Conservation (phyloP, 257 asterid genomes). For the Perilla frutescens region DNA sequence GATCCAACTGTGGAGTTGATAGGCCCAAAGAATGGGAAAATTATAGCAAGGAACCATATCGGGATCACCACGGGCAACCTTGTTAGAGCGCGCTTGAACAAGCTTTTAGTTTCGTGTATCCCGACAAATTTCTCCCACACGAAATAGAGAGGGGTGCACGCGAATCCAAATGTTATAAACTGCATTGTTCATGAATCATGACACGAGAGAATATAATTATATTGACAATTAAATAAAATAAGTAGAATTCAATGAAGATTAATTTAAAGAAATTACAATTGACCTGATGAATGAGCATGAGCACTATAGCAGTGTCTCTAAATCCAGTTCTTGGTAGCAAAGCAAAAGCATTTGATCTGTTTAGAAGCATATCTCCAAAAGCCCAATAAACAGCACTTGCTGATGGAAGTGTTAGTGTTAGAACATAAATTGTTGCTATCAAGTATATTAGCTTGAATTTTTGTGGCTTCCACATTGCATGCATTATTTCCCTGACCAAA, state of each 20-base stretch:
- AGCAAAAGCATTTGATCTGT: constrained; percentile 76
- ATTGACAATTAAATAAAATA: no score
- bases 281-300: constrained; percentile 93
- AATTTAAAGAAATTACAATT: not conserved
- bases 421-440: constrained; percentile 74
- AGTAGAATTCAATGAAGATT: not conserved
- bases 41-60: constrained; percentile 81
- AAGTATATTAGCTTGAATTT: constrained; percentile 77
- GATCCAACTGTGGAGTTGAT: constrained; percentile 89
- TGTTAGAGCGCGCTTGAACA: constrained; percentile 70
- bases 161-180: constrained; percentile 91
- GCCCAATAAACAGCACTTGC: constrained; percentile 96
- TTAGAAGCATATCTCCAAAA: constrained; percentile 71
- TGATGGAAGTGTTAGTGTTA: constrained; percentile 81
- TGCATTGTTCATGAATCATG: constrained; percentile 28
- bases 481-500: constrained; percentile 74
- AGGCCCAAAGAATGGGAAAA: constrained; percentile 86
- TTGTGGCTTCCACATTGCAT: constrained; percentile 95
- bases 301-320: constrained; percentile 83
- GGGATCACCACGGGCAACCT: constrained; percentile 83
- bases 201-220: no score
- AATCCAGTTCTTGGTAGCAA: constrained; percentile 77
- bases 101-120: constrained; percentile 74
- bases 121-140: constrained; percentile 88
- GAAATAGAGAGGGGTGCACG: constrained; percentile 82